Evolutionary conservation across 441 rosid genomes (phyloP).

Genomic region (Sinapis alba): DNA sequence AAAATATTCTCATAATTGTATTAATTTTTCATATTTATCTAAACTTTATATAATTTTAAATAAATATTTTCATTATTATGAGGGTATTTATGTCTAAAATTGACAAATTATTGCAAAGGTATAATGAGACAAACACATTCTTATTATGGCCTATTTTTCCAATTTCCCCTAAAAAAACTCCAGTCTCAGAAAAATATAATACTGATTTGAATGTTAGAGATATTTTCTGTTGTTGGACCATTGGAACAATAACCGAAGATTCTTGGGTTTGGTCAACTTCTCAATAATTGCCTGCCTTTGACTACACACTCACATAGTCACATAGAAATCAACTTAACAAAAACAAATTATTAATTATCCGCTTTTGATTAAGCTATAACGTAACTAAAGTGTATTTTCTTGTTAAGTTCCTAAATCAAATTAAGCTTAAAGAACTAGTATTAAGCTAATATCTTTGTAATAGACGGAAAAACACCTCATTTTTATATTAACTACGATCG

Average conservation of each 20-base stretch:
- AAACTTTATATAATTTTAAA: too few relatives aligned
- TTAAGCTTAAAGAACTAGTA: not conserved
- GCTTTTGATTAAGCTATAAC: not conserved
- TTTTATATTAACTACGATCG: not conserved
- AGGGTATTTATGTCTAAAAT: too few relatives aligned
- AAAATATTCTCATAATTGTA: too few relatives aligned
- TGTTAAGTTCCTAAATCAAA: not conserved
- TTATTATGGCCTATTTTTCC: too few relatives aligned
- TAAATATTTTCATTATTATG: too few relatives aligned
- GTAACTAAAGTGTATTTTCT: not conserved
- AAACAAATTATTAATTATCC: not conserved
- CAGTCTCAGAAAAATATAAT: not conserved
- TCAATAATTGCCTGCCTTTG: conserved; percentile 23
- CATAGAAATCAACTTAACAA: not conserved
- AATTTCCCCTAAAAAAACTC: too few relatives aligned
- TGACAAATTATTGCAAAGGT: too few relatives aligned
- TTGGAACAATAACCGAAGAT: conserved; percentile 21
- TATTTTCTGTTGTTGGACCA: conserved; percentile 12
- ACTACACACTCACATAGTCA: not conserved
- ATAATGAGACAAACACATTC: too few relatives aligned
- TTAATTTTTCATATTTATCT: too few relatives aligned
- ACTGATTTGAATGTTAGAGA: not conserved
- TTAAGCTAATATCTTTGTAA: not conserved
- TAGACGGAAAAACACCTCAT: not conserved
- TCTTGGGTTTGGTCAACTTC: conserved; percentile 25